A percentile compares a stretch with the other conserved stretches of the same genome.
Evolutionary conservation across 208 protist genomes (phyloP).

Genomic region (Leishmania lainsoni): DNA sequence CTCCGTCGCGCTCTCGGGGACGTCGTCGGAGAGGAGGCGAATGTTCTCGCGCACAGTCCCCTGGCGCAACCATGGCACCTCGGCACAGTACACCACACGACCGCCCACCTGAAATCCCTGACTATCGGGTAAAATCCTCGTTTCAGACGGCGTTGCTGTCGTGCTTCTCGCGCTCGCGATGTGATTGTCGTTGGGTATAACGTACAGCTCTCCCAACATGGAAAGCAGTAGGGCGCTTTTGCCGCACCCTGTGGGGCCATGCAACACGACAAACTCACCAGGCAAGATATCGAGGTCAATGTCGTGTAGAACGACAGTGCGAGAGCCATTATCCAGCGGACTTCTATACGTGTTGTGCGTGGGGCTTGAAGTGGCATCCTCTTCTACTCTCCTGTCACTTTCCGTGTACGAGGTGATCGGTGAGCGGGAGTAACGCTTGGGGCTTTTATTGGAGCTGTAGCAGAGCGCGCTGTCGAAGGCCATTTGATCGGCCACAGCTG

Average conservation of each 20-base stretch:
- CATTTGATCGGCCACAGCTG: conserved; percentile 7
- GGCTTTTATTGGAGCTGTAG: not conserved
- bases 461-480: conserved; percentile 4
- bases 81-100: conserved; percentile 76
- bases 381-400: not conserved
- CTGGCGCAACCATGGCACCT: conserved; percentile 92
- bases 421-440: too few species aligned
- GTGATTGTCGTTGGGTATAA: conserved; percentile 13
- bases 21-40: conserved; percentile 47
- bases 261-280: conserved; percentile 80
- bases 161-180: not conserved
- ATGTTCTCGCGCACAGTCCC: conserved; percentile 96
- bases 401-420: not conserved
- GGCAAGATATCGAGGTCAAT: conserved; percentile 55
- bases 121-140: not conserved
- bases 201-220: conserved; percentile 81
- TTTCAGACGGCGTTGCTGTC: not conserved
- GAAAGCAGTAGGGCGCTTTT: conserved; percentile 84
- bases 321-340: conserved; percentile 12
- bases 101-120: conserved; percentile 60
- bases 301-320: conserved; percentile 48
- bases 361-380: not conserved
- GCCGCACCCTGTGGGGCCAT: conserved; percentile 78
- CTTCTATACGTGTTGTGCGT: conserved; percentile 12
- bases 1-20: conserved; percentile 39